Conservation (phyloP, 2,329 filamentous ascomycete genomes). For the Penicillium concentricum region DNA sequence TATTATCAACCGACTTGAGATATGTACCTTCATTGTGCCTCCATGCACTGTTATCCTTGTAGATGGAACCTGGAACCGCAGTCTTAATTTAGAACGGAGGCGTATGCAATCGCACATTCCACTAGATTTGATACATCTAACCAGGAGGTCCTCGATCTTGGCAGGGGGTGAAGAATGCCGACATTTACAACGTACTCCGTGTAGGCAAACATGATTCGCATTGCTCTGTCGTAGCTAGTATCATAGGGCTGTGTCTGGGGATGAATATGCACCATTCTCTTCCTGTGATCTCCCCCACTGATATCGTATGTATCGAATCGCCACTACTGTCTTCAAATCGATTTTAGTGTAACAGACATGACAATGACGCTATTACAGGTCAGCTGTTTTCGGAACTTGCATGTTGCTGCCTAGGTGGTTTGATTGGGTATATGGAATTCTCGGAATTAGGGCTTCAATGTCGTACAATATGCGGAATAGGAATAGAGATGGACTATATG, state of each 20-base stretch:
- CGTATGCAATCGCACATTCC: not conserved
- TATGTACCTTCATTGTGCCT: not conserved
- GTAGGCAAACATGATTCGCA: not conserved
- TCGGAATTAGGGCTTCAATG: not conserved
- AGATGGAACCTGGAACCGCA: too few species aligned
- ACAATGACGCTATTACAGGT: not conserved
- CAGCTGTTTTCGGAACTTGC: not conserved
- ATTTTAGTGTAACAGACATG: not conserved
- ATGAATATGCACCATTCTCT: not conserved
- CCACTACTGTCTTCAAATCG: not conserved
- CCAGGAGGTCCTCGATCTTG: not conserved
- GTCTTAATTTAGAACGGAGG: not conserved
- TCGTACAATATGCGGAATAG: not conserved
- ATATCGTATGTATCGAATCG: not conserved
- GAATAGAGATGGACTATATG: not conserved
- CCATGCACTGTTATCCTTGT: not conserved
- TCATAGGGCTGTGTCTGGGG: not conserved
- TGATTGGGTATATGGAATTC: not conserved
- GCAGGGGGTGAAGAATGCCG: constrained; percentile 1
- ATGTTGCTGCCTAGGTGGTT: not conserved
- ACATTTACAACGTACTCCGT: not conserved
- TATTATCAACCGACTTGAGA: not conserved
- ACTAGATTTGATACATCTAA: not conserved
- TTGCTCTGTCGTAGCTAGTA: not conserved
- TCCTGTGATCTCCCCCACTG: not conserved